Evolutionary conservation across 345 rosid species (phyloP).

Genomic region (Anastatica hierochuntica): DNA sequence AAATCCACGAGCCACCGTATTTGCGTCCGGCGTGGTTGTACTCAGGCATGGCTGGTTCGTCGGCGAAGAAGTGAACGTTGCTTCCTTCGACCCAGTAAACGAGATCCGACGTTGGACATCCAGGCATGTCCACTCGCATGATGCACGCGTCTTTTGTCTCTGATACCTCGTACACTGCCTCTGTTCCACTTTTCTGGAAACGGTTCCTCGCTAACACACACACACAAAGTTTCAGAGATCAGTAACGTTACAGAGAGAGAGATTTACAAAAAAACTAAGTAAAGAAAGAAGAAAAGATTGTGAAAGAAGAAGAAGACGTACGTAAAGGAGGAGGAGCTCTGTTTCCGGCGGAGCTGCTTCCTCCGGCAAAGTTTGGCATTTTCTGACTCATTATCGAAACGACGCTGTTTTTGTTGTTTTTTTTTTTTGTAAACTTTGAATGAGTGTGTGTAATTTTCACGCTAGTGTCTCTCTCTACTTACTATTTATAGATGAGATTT

Average conservation of each 20-base stretch:
- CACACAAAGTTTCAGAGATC: not conserved
- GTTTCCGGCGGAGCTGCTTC: too few species aligned
- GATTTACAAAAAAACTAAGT: not conserved
- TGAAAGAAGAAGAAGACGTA: not conserved
- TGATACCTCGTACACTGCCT: not conserved
- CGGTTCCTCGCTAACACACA: not conserved
- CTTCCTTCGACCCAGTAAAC: not conserved
- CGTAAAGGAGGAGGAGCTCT: not conserved
- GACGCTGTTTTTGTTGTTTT: not conserved
- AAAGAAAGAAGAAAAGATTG: not conserved
- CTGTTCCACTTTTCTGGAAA: not conserved
- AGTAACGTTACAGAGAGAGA: too few species aligned
- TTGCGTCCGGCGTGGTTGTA: slow-evolving; percentile 4
- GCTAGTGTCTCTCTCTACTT: too few species aligned
- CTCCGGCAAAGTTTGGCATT: not conserved
- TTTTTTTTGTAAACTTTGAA: too few species aligned
- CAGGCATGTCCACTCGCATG: slow-evolving; percentile 11
- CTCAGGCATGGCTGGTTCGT: not conserved
- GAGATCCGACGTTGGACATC: slow-evolving; percentile 6
- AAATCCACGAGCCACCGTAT: slow-evolving; percentile 6
- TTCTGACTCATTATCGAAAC: not conserved
- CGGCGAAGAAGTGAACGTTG: slow-evolving; percentile 17
- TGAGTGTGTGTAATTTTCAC: too few species aligned
- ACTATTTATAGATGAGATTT: too few species aligned
- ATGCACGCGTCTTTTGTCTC: not conserved